Conservation (phyloP, 2,329 filamentous ascomycete genomes). For the Lecanicillium sp. region DNA sequence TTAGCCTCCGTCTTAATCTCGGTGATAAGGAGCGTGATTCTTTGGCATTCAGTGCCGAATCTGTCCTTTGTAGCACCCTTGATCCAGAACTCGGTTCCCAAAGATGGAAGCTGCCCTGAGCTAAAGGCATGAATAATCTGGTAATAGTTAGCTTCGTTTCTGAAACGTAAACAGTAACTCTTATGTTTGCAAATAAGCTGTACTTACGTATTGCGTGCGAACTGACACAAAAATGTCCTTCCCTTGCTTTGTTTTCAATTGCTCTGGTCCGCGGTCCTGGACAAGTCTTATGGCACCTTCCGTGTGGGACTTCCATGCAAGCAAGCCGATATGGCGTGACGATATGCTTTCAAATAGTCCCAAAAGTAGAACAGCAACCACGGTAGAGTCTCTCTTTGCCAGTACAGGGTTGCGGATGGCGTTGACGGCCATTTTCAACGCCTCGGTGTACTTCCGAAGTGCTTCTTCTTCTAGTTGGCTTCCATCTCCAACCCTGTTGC, state of each 20-base stretch:
- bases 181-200: not conserved
- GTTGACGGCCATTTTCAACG: constrained; percentile 42
- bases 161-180: not conserved
- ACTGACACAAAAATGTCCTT: constrained; percentile 51
- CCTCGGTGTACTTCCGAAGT: constrained; percentile 45
- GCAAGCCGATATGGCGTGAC: constrained; percentile 43
- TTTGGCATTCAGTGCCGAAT: constrained; percentile 39
- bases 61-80: constrained; percentile 42
- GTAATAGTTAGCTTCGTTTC: constrained; percentile 6
- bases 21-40: constrained; percentile 44
- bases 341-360: constrained; percentile 55
- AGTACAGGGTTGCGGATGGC: constrained; percentile 43
- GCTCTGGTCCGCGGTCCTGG: constrained; percentile 47
- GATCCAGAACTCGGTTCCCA: constrained; percentile 55
- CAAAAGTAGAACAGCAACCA: constrained; percentile 52
- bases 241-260: constrained; percentile 45
- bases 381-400: constrained; percentile 46
- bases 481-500: constrained; percentile 36
- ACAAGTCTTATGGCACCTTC: constrained; percentile 56
- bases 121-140: constrained; percentile 51
- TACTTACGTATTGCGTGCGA: constrained; percentile 49
- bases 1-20: constrained; percentile 50
- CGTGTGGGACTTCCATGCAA: constrained; percentile 57
- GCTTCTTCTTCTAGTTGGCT: constrained; percentile 30
- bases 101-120: constrained; percentile 41